These are phyloP conservation scores for Talaromyces thailandensis DNA, from an alignment of 495 filamentous ascomycete species.

Conservation along the genomic window DNA sequence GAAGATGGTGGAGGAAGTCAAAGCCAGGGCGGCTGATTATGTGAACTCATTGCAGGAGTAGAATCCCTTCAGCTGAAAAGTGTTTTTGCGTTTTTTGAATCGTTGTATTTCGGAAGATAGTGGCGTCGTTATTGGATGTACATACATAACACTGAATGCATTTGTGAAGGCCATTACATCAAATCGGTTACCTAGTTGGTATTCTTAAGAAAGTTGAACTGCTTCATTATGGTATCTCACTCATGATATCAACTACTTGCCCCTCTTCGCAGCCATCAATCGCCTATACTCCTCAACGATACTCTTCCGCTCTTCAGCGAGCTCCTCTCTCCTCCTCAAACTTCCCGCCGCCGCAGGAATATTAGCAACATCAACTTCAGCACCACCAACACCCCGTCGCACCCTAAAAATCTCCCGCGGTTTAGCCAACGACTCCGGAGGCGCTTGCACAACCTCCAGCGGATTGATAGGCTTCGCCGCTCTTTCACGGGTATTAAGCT, in stretches of 20 bases:
- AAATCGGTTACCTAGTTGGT: background rate
- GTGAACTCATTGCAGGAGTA: slow-evolving; percentile 42
- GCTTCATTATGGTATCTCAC: background rate
- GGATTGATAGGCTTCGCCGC: slow-evolving; percentile 44
- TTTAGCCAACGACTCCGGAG: slow-evolving; percentile 59
- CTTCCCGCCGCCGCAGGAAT: slow-evolving; percentile 72
- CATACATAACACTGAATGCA: background rate
- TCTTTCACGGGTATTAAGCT: slow-evolving; percentile 50
- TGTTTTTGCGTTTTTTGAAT: slow-evolving; percentile 3
- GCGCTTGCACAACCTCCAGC: slow-evolving; percentile 73
- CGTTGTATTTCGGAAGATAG: background rate
- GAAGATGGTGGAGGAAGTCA: slow-evolving; percentile 63
- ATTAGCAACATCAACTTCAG: slow-evolving; percentile 60
- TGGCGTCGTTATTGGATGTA: background rate
- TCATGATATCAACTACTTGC: slow-evolving; percentile 6
- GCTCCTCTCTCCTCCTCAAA: slow-evolving; percentile 71
- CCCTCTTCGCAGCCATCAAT: slow-evolving; percentile 64
- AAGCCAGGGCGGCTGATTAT: slow-evolving; percentile 65
- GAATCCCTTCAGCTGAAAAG: background rate
- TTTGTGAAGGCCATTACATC: background rate
- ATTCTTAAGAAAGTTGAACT: too few species aligned
- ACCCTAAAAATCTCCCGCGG: slow-evolving; percentile 65
- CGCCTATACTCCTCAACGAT: slow-evolving; percentile 76
- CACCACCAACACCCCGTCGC: slow-evolving; percentile 38
- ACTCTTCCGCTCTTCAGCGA: slow-evolving; percentile 62